Percentiles rank a stretch among this genome's conserved stretches.
phyloP scores from a whole-genome alignment of 768 basidiomycete species.

The Baorangia bicolor region DNA sequence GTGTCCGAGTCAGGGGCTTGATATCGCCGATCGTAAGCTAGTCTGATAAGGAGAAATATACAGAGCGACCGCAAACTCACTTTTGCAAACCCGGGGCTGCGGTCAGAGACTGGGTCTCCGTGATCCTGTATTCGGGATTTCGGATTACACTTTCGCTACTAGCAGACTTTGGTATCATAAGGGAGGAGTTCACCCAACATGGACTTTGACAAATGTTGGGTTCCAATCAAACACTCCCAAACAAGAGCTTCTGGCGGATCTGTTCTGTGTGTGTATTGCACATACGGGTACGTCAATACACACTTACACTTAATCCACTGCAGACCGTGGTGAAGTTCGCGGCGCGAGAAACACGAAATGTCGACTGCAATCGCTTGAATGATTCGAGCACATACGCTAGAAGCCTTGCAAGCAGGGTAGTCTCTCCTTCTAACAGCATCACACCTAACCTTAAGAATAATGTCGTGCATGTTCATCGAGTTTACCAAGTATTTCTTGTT shows the following conservation, averaged over 20 bases:
- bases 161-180: no score
- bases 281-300: neutral
- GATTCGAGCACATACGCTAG: neutral
- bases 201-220: no score
- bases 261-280: neutral
- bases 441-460: neutral
- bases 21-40: no score
- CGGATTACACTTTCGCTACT: no score
- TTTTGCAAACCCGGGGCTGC: no score
- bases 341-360: no score
- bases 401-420: neutral
- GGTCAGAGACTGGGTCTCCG: no score
- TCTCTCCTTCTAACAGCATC: neutral
- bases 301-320: neutral
- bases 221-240: neutral
- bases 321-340: neutral
- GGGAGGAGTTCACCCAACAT: no score
- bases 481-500: conserved; percentile 39
- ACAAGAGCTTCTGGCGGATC: neutral
- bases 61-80: no score
- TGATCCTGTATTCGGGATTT: no score
- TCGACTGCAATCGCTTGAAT: neutral
- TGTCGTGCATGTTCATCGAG: conserved; percentile 37
- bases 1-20: no score
- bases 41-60: no score